Base-by-base conservation (phyloP, 2,329 filamentous ascomycete genomes). In the Leptographium lundbergii region DNA sequence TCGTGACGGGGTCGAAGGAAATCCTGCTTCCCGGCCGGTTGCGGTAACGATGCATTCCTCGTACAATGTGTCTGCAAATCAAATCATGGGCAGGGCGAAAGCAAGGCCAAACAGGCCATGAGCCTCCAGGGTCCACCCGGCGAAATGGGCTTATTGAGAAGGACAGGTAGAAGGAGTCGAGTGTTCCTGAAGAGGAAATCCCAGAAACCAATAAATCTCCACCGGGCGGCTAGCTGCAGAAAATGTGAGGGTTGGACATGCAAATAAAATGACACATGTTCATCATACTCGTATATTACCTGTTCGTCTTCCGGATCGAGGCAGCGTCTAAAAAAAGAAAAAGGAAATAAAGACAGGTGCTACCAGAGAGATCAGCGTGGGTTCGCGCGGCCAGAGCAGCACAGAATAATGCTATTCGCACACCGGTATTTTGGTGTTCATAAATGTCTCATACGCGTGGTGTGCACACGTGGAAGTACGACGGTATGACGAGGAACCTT, bases 121-220 rank as follows among this genome's bases (percentile, higher is more conserved):
- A 39, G 36, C 2, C 14, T 36, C 36, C 36, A 17, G 13, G 36
- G 14, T 39, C 36, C 36, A 39, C 36, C 14, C 36, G 17, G 36
- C 13, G 36, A 39, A 39, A 39, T 17, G 36, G 36, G 36, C 17
- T 39, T 39, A 39, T 50, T 50, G 47, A 17, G 22, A 50, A 24
- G 24, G 47, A 24, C 47, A 50, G 47, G 47, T 24, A 36, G 25
- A 39, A 54, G 19, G 10, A 36, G 51, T 19, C 25, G 25, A 25
- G 27, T 6, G 17, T 22, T 27, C 45, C 27, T 4, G 50, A 57
- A 34, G 55, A 24, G 55, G 42, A 34, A 47, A 34, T 32, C 25
- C 39, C 42, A 47, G 54, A 57, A 57, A 36, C 45, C 55, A 57
- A 57, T 57, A 57, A 57, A 50, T 57, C 55, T 48, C 55, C 42